A percentile compares a stretch with the other conserved stretches of the same genome.
Evolutionary conservation across 1,284 basidiomycete species (phyloP).

Genomic region (Cerrena zonata): DNA sequence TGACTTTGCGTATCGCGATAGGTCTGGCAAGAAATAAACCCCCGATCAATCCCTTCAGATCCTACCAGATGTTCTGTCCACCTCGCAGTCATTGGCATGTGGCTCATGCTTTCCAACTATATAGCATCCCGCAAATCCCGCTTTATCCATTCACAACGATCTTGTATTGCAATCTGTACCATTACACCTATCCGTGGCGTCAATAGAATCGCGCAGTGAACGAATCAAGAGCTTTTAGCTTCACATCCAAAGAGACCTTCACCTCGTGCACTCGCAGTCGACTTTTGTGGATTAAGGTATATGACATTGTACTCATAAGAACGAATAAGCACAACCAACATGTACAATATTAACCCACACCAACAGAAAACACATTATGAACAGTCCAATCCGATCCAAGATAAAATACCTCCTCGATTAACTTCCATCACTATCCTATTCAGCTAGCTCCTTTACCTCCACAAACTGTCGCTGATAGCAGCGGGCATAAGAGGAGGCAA

Average conservation of each 20-base stretch:
- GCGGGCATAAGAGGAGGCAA: constrained; percentile 23
- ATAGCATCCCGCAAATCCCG: not conserved
- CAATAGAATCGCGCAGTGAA: no score
- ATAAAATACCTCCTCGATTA: not conserved
- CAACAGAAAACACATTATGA: no score
- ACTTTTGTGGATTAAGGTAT: not conserved
- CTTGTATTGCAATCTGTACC: not conserved
- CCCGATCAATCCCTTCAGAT: not conserved
- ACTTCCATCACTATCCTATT: not conserved
- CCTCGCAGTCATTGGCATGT: not conserved
- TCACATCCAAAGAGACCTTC: no score
- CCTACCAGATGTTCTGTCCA: not conserved
- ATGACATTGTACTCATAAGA: not conserved
- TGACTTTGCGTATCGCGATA: constrained; percentile 20
- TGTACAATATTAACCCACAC: no score
- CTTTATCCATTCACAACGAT: not conserved
- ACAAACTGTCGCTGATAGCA: constrained; percentile 15
- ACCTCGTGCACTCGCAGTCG: no score
- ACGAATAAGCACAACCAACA: not conserved
- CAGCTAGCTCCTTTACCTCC: constrained; percentile 12
- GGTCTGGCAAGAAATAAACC: constrained; percentile 66
- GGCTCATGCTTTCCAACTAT: not conserved
- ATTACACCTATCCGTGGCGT: not conserved
- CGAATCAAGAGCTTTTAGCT: no score
- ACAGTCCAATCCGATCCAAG: not conserved